Base-by-base conservation (phyloP, 805 yeast genomes). In the Candida sithepensis region DNA sequence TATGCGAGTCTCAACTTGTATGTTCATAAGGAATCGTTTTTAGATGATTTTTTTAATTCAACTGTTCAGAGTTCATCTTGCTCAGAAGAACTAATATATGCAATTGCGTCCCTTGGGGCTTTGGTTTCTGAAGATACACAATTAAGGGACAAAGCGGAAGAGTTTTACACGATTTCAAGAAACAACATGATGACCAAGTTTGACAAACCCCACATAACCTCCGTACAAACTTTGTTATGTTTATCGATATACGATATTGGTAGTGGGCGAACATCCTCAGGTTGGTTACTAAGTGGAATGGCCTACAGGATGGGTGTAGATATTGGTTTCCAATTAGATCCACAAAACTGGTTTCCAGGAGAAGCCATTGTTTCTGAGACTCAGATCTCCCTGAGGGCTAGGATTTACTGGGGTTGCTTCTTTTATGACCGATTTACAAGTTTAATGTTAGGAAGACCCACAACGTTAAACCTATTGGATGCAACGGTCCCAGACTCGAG, bases 331-430 rank as follows among this genome's bases (percentile, higher is more conserved):
- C 85, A 82, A 56, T 64, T 81, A 46, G 74, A 78, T 51, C 85
- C 86, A 2, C 68, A 76, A 50, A 78, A 74, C n/a, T 81, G 85
- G 85, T 73, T 73, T 52, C 56, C 68, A 18, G 47, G 39, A n/a
- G 59, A 58, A 33, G 70, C 66, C 36, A 65, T 66, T 34, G 60
- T 76, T 42, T 67, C 73, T n/a, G 70, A 73, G 28, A 70, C 80
- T 43, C 83, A 80, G 53, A 68, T 76, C 16, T 79, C 75, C 37
- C 79, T 82, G 46, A 69, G 85, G 48, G 73, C 81, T 43, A 66
- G 88, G 48, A 77, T 82, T 10, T 79, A 78, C 58, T 82, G 88
- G 88, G 87, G 87, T 3, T 74, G 82, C 43, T 82, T 76, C 59
- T 66, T 81, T 47, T 83, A 82, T 2, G 88, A 82, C 60, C 85